Percentiles rank a stretch among this genome's conserved stretches.
These are phyloP conservation scores for Eimeria acervulina DNA, from an alignment of 169 alveolate genomes.

Conservation along the genomic window DNA sequence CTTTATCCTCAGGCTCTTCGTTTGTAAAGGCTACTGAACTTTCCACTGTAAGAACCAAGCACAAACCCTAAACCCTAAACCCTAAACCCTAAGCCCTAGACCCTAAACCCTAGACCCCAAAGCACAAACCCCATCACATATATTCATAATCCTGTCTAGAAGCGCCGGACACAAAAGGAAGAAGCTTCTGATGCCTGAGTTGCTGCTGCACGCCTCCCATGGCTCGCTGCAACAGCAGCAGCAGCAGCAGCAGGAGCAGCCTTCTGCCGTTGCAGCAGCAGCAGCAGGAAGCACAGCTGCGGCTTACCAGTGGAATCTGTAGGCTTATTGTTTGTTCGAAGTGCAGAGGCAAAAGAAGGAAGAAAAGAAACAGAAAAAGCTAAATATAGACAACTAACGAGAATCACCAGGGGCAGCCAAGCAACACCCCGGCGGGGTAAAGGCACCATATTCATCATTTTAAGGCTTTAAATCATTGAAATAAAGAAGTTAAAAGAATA, in stretches of 20 bases:
- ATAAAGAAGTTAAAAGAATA: neutral
- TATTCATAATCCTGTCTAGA: too few species aligned
- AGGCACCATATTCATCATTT: neutral
- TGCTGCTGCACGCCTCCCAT: neutral
- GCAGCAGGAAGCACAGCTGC: neutral
- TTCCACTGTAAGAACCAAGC: neutral
- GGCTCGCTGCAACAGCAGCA: slow-evolving; percentile 14
- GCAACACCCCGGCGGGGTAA: neutral
- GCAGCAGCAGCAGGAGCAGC: neutral
- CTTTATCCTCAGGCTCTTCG: neutral
- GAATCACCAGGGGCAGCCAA: neutral
- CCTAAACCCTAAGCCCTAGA: slow-evolving; percentile 11
- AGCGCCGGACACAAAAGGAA: too few species aligned
- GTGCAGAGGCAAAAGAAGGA: neutral
- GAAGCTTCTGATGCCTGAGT: neutral
- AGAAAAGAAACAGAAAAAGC: neutral
- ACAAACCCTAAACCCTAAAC: neutral
- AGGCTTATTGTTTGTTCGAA: neutral
- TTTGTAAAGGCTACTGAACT: neutral
- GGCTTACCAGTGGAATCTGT: slow-evolving; percentile 17
- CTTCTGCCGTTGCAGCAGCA: too few species aligned
- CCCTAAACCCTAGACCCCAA: neutral
- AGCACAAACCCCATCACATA: too few species aligned
- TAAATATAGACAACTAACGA: neutral
- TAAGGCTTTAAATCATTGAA: neutral